Evolutionary conservation across 192 early-diverging fungal species (phyloP).

Genomic region (Coemansia sp.): DNA sequence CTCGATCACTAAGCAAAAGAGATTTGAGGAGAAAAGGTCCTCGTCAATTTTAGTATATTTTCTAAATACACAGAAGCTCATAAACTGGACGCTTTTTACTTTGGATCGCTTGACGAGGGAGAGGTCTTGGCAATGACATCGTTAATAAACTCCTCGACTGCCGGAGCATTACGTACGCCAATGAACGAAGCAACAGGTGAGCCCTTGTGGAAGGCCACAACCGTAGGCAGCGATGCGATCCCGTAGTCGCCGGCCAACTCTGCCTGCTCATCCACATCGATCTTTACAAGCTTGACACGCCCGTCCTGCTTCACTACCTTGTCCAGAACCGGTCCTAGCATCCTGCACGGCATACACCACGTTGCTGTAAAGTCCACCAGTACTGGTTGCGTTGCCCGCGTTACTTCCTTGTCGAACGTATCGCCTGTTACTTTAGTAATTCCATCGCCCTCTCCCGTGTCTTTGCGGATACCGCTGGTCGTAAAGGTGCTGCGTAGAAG

Average conservation of each 20-base stretch:
- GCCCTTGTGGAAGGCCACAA: slow-evolving; percentile 68
- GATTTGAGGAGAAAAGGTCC: too few relatives aligned
- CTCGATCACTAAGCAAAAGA: neutral
- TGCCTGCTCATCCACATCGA: slow-evolving; percentile 73
- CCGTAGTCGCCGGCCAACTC: slow-evolving; percentile 62
- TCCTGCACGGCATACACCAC: slow-evolving; percentile 85
- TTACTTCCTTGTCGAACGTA: slow-evolving; percentile 62
- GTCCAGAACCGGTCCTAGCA: slow-evolving; percentile 69
- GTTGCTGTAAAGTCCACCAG: slow-evolving; percentile 76
- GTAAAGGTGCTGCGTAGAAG: neutral
- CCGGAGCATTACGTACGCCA: slow-evolving; percentile 56
- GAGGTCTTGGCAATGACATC: slow-evolving; percentile 40
- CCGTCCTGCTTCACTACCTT: slow-evolving; percentile 63
- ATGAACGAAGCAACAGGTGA: slow-evolving; percentile 65
- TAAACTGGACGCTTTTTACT: slow-evolving; percentile 1
- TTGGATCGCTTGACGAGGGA: neutral
- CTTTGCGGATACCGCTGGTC: neutral
- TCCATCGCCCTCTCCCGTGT: slow-evolving; percentile 4
- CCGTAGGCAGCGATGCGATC: slow-evolving; percentile 75
- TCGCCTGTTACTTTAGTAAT: slow-evolving; percentile 9
- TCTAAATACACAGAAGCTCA: neutral
- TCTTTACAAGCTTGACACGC: slow-evolving; percentile 70
- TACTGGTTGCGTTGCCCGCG: slow-evolving; percentile 62
- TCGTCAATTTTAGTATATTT: neutral
- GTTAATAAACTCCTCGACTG: slow-evolving; percentile 56